Conservation (phyloP, 352 stramenopile species). For the Phytopythium mirpurense region DNA sequence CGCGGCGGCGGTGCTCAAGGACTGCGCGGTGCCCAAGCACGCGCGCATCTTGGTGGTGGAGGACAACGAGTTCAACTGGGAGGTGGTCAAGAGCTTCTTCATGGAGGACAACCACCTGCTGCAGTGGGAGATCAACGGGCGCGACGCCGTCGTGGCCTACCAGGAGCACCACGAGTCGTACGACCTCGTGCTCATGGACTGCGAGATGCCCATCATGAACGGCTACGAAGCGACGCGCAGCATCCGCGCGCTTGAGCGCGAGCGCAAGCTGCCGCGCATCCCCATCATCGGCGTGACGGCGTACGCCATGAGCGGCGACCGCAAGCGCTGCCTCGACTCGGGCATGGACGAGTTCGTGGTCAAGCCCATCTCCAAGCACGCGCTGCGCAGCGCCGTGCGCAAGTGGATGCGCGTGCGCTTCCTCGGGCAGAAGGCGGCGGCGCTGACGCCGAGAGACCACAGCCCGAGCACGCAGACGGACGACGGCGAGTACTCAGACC, state of each 20-base stretch:
- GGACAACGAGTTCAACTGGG: slow-evolving; percentile 90
- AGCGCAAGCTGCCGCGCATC: slow-evolving; percentile 63
- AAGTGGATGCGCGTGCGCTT: slow-evolving; percentile 81
- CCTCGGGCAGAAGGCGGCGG: slow-evolving; percentile 38
- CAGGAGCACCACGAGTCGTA: slow-evolving; percentile 71
- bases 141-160: slow-evolving; percentile 65
- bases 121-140: slow-evolving; percentile 79
- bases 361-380: slow-evolving; percentile 74
- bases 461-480: slow-evolving; percentile 33
- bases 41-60: slow-evolving; percentile 80
- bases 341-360: slow-evolving; percentile 88
- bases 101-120: slow-evolving; percentile 75
- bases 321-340: slow-evolving; percentile 75
- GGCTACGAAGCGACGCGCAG: slow-evolving; percentile 68
- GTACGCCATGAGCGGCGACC: slow-evolving; percentile 82
- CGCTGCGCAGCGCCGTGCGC: slow-evolving; percentile 56
- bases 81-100: slow-evolving; percentile 87
- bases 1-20: slow-evolving; percentile 16
- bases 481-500: slow-evolving; percentile 20
- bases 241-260: slow-evolving; percentile 66
- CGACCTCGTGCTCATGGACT: slow-evolving; percentile 83
- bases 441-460: slow-evolving; percentile 21
- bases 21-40: slow-evolving; percentile 47
- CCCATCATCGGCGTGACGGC: slow-evolving; percentile 82
- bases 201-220: slow-evolving; percentile 87